These are phyloP conservation scores for Neonectria magnoliae DNA, from an alignment of 2,329 filamentous ascomycete genomes.

Conservation along the genomic window DNA sequence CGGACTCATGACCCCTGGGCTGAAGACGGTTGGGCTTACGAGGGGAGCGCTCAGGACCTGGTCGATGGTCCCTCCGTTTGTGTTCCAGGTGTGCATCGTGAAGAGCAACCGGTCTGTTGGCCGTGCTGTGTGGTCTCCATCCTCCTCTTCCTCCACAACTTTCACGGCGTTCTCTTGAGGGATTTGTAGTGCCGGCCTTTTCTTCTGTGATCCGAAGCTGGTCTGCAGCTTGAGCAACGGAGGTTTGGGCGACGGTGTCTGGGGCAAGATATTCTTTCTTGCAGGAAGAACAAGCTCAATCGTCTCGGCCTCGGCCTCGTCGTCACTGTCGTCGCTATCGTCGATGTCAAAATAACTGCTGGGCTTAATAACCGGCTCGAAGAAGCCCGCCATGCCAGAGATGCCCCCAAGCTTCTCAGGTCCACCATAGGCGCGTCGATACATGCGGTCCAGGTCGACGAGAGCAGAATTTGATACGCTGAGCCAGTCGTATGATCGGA, in stretches of 20 bases:
- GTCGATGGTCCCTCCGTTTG: constrained; percentile 52
- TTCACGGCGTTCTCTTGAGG: constrained; percentile 23
- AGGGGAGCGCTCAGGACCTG: constrained; percentile 50
- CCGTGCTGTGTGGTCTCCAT: constrained; percentile 52
- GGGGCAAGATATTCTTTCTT: background rate
- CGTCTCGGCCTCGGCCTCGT: constrained; percentile 34
- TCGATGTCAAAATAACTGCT: constrained; percentile 37
- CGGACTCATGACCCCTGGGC: constrained; percentile 33
- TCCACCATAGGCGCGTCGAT: constrained; percentile 66
- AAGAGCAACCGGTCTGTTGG: constrained; percentile 45
- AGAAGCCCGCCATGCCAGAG: constrained; percentile 46
- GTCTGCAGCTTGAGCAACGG: constrained; percentile 56
- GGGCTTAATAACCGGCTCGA: constrained; percentile 37
- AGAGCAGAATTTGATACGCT: constrained; percentile 61
- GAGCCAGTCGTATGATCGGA: constrained; percentile 68
- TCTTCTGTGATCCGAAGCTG: constrained; percentile 44
- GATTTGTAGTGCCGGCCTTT: constrained; percentile 11
- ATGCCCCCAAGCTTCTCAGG: constrained; percentile 57
- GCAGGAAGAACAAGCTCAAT: constrained; percentile 40
- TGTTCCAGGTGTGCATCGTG: constrained; percentile 44
- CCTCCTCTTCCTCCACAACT: constrained; percentile 47
- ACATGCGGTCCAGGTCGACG: constrained; percentile 65
- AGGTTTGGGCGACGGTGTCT: constrained; percentile 41
- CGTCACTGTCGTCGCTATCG: constrained; percentile 30
- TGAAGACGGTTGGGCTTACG: constrained; percentile 33